Base-by-base conservation (phyloP, 1,284 basidiomycete species). In the Veloboletus limbatus region DNA sequence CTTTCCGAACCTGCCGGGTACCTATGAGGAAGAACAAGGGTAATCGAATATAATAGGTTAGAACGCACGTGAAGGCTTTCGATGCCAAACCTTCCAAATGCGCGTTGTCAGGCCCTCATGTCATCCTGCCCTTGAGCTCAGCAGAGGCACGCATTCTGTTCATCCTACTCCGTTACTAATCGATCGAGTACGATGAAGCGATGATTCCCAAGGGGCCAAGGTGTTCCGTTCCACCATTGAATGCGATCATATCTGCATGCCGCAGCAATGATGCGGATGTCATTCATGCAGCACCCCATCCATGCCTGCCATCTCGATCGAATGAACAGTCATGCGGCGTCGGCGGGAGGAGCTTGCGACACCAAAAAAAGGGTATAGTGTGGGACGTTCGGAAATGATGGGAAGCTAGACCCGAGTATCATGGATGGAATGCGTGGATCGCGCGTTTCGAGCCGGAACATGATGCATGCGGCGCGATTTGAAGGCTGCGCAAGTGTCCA, bases 41-140 rank as follows among this genome's bases (percentile, higher is more conserved):
- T 20, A 8, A 38, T 24, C 32, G n/a, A n/a, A n/a, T n/a, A n/a
- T n/a, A n/a, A n/a, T n/a, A n/a, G n/a, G n/a, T n/a, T n/a, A n/a
- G n/a, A n/a, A n/a, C n/a, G n/a, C n/a, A 24, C 28, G 46, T 33
- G 51, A 43, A 11, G 36, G 36, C 35, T 63, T 59, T 59, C 58
- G 58, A 49, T 58, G 43, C 49, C 59, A 64, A 45, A 59, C 44
- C 27, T 64, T 59, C 58, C 61, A 60, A 49, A 59, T 62, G 30
- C 28, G 58, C 30, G 1, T 36, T 51, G 43, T 31, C 41, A 42
- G 45, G 56, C 36, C 57, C 56, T 60, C 56, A 58, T 60, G 59
- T 46, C 54, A 37, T 56, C 56, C 56, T 62, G 56, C 60, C 55
- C 51, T 57, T 45, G 56, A 37, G 36, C 28, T 27, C 34, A 33